phyloP scores from a whole-genome alignment of 352 stramenopile genomes.

The Globisporangium recalcitrans region DNA sequence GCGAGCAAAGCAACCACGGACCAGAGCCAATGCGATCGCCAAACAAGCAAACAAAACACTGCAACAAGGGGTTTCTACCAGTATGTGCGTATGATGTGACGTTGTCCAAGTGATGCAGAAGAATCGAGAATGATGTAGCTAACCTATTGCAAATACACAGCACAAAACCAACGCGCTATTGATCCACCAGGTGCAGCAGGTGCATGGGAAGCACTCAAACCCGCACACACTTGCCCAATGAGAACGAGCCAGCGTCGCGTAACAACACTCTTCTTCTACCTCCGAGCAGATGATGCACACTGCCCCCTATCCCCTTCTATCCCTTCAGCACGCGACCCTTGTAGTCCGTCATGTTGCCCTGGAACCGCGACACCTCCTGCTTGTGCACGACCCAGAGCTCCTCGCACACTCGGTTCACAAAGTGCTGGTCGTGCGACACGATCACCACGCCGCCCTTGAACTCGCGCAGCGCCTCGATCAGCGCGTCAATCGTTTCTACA shows the following conservation, averaged over 20 bases:
- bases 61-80: neutral
- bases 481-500: slow-evolving; percentile 81
- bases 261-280: neutral
- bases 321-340: slow-evolving; percentile 70
- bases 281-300: neutral
- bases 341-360: slow-evolving; percentile 78
- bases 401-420: slow-evolving; percentile 93
- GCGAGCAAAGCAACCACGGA: neutral
- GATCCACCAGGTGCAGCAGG: no score
- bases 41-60: neutral
- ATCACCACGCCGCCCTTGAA: slow-evolving; percentile 97
- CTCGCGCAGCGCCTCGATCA: slow-evolving; percentile 93
- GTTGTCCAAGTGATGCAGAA: neutral
- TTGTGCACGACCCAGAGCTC: slow-evolving; percentile 91
- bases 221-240: neutral
- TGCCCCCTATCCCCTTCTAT: slow-evolving; percentile 17
- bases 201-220: neutral
- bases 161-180: no score
- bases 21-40: neutral
- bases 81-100: neutral
- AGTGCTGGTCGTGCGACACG: slow-evolving; percentile 98
- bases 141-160: slow-evolving; percentile 1
- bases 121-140: neutral
- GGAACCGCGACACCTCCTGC: slow-evolving; percentile 70
- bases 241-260: neutral